Conservation (phyloP, 2,329 filamentous ascomycete genomes). For the Paraconiothyrium sp. region DNA sequence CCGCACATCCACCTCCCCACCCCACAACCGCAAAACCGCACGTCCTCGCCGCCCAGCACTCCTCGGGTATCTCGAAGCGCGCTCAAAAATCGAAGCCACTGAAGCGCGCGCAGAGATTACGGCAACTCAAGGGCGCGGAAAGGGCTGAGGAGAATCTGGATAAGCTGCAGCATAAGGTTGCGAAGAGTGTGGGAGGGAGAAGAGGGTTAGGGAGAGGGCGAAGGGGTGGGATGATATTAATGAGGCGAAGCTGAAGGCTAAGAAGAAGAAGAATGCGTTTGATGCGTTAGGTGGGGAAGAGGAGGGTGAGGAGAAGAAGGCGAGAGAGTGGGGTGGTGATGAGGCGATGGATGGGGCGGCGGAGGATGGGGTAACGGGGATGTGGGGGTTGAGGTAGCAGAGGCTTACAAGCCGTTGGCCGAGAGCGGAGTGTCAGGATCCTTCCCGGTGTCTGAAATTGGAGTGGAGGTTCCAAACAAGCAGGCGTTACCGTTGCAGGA, state of each 20-base stretch:
- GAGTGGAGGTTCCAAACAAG: neutral
- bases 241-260: slow-evolving; percentile 27
- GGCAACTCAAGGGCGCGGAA: slow-evolving; percentile 59
- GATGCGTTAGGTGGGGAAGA: slow-evolving; percentile 24
- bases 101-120: slow-evolving; percentile 62
- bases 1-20: slow-evolving; percentile 40
- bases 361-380: slow-evolving; percentile 8
- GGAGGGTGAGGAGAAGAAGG: slow-evolving; percentile 23
- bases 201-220: slow-evolving; percentile 59
- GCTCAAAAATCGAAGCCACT: slow-evolving; percentile 64
- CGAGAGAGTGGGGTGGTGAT: slow-evolving; percentile 39
- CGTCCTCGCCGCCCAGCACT: slow-evolving; percentile 74
- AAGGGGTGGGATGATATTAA: slow-evolving; percentile 54
- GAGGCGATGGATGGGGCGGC: slow-evolving; percentile 41
- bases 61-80: slow-evolving; percentile 74
- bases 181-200: slow-evolving; percentile 61
- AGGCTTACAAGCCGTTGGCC: slow-evolving; percentile 24
- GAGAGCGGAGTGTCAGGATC: too few species aligned
- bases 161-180: slow-evolving; percentile 65
- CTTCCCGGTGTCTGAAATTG: slow-evolving; percentile 15
- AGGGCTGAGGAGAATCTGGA: slow-evolving; percentile 64
- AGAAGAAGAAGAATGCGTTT: slow-evolving; percentile 31
- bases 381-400: slow-evolving; percentile 20
- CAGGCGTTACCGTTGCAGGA: neutral
- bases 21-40: slow-evolving; percentile 51